Evolutionary conservation across 805 yeast species (phyloP).

Genomic region (Candida methanosorbosa): DNA sequence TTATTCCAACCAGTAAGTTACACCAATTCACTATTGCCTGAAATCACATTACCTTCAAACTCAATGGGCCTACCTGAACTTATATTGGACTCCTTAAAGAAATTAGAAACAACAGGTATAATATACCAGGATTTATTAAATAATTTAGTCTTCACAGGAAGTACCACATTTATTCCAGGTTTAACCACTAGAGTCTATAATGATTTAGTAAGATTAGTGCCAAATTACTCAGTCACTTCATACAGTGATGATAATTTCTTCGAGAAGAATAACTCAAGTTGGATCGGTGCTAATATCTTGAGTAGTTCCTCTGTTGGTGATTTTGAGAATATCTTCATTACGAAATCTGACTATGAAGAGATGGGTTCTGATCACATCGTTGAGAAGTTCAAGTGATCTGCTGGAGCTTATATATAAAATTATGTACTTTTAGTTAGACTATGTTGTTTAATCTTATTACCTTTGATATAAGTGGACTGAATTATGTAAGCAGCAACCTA

Average conservation of each 20-base stretch:
- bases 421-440: background rate
- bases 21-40: conserved; percentile 24
- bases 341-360: conserved; percentile 59
- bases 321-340: conserved; percentile 49
- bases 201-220: conserved; percentile 47
- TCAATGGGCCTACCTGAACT: conserved; percentile 42
- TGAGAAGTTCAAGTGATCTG: conserved; percentile 32
- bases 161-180: conserved; percentile 46
- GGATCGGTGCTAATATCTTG: conserved; percentile 70
- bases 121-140: conserved; percentile 30
- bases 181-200: conserved; percentile 45
- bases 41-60: conserved; percentile 36
- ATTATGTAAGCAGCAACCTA: too few species aligned
- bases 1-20: conserved; percentile 57
- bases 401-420: background rate
- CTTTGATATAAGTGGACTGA: too few species aligned
- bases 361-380: conserved; percentile 40
- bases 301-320: conserved; percentile 43
- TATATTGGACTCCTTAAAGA: conserved; percentile 34
- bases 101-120: conserved; percentile 35
- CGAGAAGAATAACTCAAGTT: conserved; percentile 52
- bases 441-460: too few species aligned
- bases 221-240: conserved; percentile 36
- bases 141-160: conserved; percentile 54
- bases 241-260: conserved; percentile 29